phyloP scores from a whole-genome alignment of 805 yeast species.

The Ogataea nonfermentans region DNA sequence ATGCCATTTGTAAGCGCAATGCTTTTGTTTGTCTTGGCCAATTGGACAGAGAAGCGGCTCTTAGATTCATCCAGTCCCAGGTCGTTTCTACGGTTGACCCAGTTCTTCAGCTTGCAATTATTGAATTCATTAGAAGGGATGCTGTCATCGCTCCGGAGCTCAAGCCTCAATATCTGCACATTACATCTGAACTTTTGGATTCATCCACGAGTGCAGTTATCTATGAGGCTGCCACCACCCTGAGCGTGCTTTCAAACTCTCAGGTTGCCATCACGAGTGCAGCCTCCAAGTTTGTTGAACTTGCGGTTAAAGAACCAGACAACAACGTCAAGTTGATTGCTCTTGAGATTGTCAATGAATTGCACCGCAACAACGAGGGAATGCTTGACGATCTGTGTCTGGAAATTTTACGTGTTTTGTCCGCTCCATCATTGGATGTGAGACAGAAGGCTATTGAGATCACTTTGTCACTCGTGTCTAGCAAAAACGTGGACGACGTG shows the following conservation, averaged over 20 bases:
- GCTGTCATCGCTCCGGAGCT: slow-evolving; percentile 61
- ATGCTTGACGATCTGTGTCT: slow-evolving; percentile 77
- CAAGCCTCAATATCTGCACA: slow-evolving; percentile 65
- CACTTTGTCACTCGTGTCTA: slow-evolving; percentile 73
- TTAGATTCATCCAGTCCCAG: slow-evolving; percentile 74
- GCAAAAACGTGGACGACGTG: slow-evolving; percentile 91
- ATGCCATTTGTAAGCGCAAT: slow-evolving; percentile 91
- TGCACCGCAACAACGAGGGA: slow-evolving; percentile 75
- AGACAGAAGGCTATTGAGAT: slow-evolving; percentile 84
- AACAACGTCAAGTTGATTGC: slow-evolving; percentile 93
- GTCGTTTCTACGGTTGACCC: slow-evolving; percentile 70
- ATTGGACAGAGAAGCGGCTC: slow-evolving; percentile 81
- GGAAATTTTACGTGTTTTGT: slow-evolving; percentile 80
- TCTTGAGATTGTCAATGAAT: slow-evolving; percentile 76
- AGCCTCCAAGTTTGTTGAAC: slow-evolving; percentile 80
- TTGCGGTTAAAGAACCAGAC: slow-evolving; percentile 91
- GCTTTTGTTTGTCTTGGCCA: slow-evolving; percentile 87
- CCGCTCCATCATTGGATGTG: slow-evolving; percentile 89
- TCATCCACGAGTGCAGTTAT: slow-evolving; percentile 69
- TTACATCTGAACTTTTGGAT: slow-evolving; percentile 72
- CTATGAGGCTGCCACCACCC: slow-evolving; percentile 88
- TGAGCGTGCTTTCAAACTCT: slow-evolving; percentile 53
- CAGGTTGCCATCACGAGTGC: slow-evolving; percentile 72
- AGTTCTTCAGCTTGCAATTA: slow-evolving; percentile 80
- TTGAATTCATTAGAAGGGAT: slow-evolving; percentile 88